A percentile compares a stretch with the other conserved stretches of the same genome.
These are phyloP conservation scores for Lasiodiplodia sp. DNA, from an alignment of 2,329 filamentous ascomycete species.

Conservation along the genomic window DNA sequence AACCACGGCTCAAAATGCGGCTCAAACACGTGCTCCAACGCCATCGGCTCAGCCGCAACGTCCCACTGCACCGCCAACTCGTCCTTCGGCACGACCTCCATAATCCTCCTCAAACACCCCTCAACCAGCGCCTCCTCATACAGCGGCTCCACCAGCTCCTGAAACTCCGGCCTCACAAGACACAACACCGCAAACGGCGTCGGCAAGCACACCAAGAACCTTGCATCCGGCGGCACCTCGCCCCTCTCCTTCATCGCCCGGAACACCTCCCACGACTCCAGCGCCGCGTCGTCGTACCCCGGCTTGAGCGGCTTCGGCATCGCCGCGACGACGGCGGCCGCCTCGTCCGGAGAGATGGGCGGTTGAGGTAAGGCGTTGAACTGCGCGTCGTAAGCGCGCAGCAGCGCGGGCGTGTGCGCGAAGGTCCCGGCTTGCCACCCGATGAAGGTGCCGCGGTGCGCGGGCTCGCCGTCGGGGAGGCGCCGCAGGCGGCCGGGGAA, in stretches of 20 bases:
- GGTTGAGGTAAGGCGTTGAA: neutral
- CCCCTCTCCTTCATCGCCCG: constrained; percentile 39
- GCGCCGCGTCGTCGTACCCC: constrained; percentile 43
- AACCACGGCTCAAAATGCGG: constrained; percentile 43
- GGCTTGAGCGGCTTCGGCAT: constrained; percentile 34
- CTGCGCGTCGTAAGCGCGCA: neutral
- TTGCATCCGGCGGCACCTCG: constrained; percentile 37
- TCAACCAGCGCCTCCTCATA: constrained; percentile 43
- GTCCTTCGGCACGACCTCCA: constrained; percentile 41
- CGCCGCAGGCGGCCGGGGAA: constrained; percentile 31
- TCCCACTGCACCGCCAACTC: constrained; percentile 48
- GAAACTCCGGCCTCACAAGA: constrained; percentile 36
- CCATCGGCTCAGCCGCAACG: constrained; percentile 44
- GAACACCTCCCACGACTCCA: constrained; percentile 45
- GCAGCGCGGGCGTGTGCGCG: constrained; percentile 3
- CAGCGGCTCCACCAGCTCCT: constrained; percentile 39
- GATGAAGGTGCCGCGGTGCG: constrained; percentile 31
- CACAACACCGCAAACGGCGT: constrained; percentile 34
- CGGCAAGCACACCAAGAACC: constrained; percentile 46
- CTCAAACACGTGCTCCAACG: constrained; percentile 36
- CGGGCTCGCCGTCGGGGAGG: constrained; percentile 35
- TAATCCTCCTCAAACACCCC: constrained; percentile 37
- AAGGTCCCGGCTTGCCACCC: constrained; percentile 29
- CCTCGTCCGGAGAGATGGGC: neutral
- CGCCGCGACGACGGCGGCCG: constrained; percentile 19